Percentiles rank a stretch among this genome's conserved stretches.
phyloP scores from a whole-genome alignment of 176 grass and related monocot species.

The maize (Zea mays) region DNA sequence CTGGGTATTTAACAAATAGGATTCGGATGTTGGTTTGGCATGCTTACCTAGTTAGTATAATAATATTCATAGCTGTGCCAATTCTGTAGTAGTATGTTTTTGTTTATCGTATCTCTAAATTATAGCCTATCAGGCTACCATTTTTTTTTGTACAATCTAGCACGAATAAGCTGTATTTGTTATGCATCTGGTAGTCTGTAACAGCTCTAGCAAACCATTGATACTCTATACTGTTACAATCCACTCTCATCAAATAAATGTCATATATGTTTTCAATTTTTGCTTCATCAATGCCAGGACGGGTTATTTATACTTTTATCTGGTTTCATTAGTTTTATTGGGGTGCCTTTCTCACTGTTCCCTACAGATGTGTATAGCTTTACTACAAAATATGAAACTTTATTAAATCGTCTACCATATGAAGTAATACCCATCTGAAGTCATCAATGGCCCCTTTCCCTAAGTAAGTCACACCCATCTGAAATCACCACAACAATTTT shows the following conservation, averaged over 20 bases:
- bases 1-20: background rate
- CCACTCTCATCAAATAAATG: too few species aligned
- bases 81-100: background rate
- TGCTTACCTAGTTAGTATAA: background rate
- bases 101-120: background rate
- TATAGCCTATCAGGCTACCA: background rate
- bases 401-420: background rate
- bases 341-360: background rate
- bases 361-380: background rate
- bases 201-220: too few species aligned
- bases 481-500: too few species aligned
- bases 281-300: too few species aligned
- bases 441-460: too few species aligned
- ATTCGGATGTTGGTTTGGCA: background rate
- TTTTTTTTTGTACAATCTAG: background rate
- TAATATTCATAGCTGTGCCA: background rate
- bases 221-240: too few species aligned
- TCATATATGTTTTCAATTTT: too few species aligned
- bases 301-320: background rate
- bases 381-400: background rate
- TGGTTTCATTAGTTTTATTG: background rate
- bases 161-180: too few species aligned
- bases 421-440: too few species aligned
- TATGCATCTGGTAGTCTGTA: too few species aligned
- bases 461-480: too few species aligned